Percentiles rank a stretch among this genome's conserved stretches.
Evolutionary conservation across 805 yeast genomes (phyloP).

Genomic region (Hanseniaspora valbyensis): DNA sequence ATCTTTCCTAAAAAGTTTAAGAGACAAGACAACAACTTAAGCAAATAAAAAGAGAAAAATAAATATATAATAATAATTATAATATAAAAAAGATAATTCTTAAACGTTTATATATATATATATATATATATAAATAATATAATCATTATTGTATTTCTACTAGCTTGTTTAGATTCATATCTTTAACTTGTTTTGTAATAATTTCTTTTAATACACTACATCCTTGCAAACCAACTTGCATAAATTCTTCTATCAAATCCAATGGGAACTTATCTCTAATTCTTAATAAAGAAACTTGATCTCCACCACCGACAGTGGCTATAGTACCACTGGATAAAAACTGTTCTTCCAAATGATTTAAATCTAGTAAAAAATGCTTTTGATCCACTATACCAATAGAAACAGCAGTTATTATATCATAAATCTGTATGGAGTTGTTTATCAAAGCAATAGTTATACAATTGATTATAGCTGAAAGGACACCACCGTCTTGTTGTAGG

Average conservation of each 20-base stretch:
- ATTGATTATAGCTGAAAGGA: constrained; percentile 67
- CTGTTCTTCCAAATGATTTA: constrained; percentile 69
- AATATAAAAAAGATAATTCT: too few relatives aligned
- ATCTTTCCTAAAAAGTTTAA: constrained; percentile 42
- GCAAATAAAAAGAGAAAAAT: constrained; percentile 22
- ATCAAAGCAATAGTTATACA: constrained; percentile 80
- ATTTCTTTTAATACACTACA: constrained; percentile 68
- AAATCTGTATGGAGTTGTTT: constrained; percentile 92
- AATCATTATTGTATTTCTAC: constrained; percentile 31
- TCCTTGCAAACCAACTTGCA: constrained; percentile 80
- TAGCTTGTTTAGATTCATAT: constrained; percentile 53
- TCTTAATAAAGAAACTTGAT: constrained; percentile 62
- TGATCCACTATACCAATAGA: constrained; percentile 68
- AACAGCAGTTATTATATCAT: constrained; percentile 75
- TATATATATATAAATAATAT: too few relatives aligned
- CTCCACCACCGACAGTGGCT: constrained; percentile 74
- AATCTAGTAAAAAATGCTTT: constrained; percentile 63
- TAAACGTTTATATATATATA: constrained; percentile 7
- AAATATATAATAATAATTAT: too few relatives aligned
- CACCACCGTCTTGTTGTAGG: constrained; percentile 81
- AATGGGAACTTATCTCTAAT: constrained; percentile 78
- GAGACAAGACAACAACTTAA: constrained; percentile 36
- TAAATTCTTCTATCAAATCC: constrained; percentile 62
- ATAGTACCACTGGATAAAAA: constrained; percentile 74
- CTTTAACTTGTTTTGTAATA: constrained; percentile 77